Conservation (phyloP, 306 rosid genomes). For the Trichosanthes truncata region DNA sequence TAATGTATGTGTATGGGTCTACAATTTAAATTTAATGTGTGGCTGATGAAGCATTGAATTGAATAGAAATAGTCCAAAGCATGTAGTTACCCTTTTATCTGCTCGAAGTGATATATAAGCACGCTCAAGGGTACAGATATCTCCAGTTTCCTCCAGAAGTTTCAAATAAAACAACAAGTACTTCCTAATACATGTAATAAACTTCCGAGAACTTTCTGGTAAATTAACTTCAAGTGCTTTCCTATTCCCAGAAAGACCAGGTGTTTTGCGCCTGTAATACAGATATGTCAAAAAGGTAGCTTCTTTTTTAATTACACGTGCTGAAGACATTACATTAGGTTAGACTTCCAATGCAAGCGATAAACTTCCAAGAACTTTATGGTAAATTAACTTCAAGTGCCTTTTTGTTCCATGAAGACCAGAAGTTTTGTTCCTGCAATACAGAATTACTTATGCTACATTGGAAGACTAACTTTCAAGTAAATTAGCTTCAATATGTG, state of each 20-base stretch:
- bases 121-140: conserved; percentile 84
- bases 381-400: conserved; percentile 82
- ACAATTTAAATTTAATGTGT: background rate
- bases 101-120: conserved; percentile 81
- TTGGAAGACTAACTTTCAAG: background rate
- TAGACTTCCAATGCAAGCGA: conserved; percentile 79
- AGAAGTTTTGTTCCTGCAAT: conserved; percentile 67
- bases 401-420: conserved; percentile 55
- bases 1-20: background rate
- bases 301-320: background rate
- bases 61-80: background rate
- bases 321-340: background rate
- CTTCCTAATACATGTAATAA: conserved; percentile 92
- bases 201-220: conserved; percentile 94
- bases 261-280: conserved; percentile 74
- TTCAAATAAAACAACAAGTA: conserved; percentile 80
- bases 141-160: conserved; percentile 89
- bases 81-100: conserved; percentile 71
- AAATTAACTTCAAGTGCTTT: conserved; percentile 81
- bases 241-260: conserved; percentile 61
- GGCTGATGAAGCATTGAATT: background rate
- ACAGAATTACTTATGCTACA: background rate
- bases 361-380: conserved; percentile 83
- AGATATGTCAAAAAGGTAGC: conserved; percentile 16
- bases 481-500: background rate